Conservation (phyloP, 768 basidiomycete species). For the Lentinula lateritia region DNA sequence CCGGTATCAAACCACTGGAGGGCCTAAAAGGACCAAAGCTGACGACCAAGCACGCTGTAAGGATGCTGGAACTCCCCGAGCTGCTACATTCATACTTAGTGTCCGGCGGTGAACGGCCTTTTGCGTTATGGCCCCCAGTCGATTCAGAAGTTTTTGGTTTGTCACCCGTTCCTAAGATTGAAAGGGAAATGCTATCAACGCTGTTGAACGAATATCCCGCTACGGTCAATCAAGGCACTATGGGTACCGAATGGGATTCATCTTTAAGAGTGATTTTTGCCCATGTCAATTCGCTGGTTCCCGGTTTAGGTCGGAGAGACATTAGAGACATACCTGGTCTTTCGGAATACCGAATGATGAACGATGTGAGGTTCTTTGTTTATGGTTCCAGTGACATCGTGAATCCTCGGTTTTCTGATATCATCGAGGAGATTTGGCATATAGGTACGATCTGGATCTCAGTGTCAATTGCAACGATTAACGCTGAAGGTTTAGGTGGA, state of each 20-base stretch:
- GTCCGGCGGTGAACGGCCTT: neutral
- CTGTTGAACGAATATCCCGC: neutral
- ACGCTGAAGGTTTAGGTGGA: slow-evolving; percentile 44
- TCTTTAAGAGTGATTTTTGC: neutral
- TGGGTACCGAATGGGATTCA: neutral
- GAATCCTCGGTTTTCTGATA: slow-evolving; percentile 52
- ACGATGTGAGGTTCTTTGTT: slow-evolving; percentile 53
- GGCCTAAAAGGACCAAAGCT: neutral
- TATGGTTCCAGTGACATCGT: slow-evolving; percentile 62
- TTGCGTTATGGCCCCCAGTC: neutral
- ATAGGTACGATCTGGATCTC: slow-evolving; percentile 35
- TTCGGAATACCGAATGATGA: slow-evolving; percentile 36
- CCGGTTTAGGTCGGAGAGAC: neutral
- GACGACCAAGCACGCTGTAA: neutral
- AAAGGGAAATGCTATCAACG: neutral
- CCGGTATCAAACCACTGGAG: neutral
- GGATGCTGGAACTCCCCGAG: neutral
- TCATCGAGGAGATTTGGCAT: slow-evolving; percentile 58
- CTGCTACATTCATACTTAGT: neutral
- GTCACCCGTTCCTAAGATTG: neutral
- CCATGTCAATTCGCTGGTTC: neutral
- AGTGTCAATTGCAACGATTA: neutral
- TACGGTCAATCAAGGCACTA: neutral
- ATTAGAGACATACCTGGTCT: slow-evolving; percentile 47
- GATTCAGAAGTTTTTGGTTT: neutral